Conservation (phyloP, 306 rosid species). For the Casuarina glauca region DNA sequence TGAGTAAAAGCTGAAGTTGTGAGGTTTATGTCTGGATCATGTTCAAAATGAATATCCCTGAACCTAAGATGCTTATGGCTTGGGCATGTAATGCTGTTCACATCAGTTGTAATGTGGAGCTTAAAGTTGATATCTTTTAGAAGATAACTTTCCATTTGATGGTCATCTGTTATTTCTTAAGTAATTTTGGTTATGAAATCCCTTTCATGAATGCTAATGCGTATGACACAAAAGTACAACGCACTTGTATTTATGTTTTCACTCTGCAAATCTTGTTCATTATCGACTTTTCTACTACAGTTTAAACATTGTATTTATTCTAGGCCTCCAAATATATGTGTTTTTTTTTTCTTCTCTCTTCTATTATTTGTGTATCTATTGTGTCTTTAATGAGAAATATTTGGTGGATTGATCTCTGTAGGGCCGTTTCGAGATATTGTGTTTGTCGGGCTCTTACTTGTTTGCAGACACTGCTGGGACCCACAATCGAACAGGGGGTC, state of each 20-base stretch:
- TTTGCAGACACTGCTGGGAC: constrained; percentile 58
- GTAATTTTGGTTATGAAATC: neutral
- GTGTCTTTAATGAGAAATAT: constrained; percentile 3
- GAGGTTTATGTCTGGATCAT: constrained; percentile 2
- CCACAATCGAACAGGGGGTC: constrained; percentile 67
- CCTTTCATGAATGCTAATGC: neutral
- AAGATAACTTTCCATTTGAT: neutral
- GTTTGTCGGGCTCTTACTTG: constrained; percentile 83
- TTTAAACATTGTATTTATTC: neutral
- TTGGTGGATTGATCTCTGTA: constrained; percentile 34
- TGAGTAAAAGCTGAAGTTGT: neutral
- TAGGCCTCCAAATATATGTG: too few relatives aligned
- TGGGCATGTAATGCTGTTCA: neutral
- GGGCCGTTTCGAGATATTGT: constrained; percentile 93
- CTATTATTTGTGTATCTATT: neutral
- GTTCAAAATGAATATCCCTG: neutral
- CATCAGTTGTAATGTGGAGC: neutral
- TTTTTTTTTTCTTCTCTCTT: neutral
- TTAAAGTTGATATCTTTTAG: neutral
- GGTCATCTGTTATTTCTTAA: neutral
- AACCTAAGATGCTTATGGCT: neutral
- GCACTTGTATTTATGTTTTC: neutral
- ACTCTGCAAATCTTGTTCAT: neutral
- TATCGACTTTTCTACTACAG: neutral
- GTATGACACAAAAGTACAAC: too few relatives aligned